These are phyloP conservation scores for Rhizophora apiculata DNA, from an alignment of 345 rosid species.

Conservation along the genomic window DNA sequence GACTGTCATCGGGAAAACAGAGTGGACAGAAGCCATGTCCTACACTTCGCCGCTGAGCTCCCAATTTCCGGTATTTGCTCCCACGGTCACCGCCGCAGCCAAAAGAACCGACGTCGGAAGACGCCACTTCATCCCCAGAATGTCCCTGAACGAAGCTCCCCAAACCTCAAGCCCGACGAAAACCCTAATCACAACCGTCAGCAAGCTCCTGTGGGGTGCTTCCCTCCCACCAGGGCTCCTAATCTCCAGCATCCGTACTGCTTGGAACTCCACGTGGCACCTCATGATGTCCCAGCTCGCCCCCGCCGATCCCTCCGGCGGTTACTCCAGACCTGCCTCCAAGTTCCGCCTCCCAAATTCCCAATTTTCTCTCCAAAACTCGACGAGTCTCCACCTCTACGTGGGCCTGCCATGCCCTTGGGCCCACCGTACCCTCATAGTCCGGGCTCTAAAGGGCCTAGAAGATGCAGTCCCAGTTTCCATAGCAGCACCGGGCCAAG, in stretches of 20 bases:
- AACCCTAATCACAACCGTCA: slow-evolving; percentile 39
- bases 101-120: neutral
- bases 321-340: slow-evolving; percentile 74
- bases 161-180: slow-evolving; percentile 14
- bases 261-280: slow-evolving; percentile 73
- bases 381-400: slow-evolving; percentile 64
- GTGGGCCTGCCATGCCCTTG: slow-evolving; percentile 92
- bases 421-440: slow-evolving; percentile 88
- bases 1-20: neutral
- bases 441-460: slow-evolving; percentile 76
- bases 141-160: slow-evolving; percentile 30
- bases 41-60: slow-evolving; percentile 17
- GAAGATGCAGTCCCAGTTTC: slow-evolving; percentile 66
- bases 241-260: slow-evolving; percentile 66
- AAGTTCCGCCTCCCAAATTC: slow-evolving; percentile 47
- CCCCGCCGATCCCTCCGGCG: slow-evolving; percentile 77
- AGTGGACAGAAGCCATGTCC: slow-evolving; percentile 21
- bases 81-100: neutral
- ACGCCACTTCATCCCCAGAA: slow-evolving; percentile 35
- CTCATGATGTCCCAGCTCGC: slow-evolving; percentile 95
- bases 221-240: slow-evolving; percentile 93
- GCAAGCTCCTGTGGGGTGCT: slow-evolving; percentile 77
- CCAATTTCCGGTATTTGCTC: slow-evolving; percentile 10
- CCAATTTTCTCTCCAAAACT: slow-evolving; percentile 30
- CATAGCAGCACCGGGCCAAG: slow-evolving; percentile 66